Percentiles rank a stretch among this genome's conserved stretches.
These are phyloP conservation scores for Naganishia friedmannii DNA, from an alignment of 768 basidiomycete species.

Conservation along the genomic window DNA sequence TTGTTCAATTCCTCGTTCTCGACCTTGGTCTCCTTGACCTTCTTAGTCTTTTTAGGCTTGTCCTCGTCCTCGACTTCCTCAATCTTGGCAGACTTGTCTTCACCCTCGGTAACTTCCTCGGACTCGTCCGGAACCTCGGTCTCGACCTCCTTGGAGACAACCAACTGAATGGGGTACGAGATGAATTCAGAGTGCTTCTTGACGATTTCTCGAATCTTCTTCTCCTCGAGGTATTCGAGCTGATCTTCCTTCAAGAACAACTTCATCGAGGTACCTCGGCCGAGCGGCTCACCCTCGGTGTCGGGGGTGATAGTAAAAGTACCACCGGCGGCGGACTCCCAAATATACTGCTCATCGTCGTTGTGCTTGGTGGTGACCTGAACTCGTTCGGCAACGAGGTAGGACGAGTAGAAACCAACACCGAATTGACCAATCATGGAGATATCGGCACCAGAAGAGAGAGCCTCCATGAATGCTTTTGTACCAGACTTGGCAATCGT, in stretches of 20 bases:
- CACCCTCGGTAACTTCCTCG: slow-evolving; percentile 82
- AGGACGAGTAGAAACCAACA: slow-evolving; percentile 99
- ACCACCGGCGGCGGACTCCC: slow-evolving; percentile 99
- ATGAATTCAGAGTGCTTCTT: slow-evolving; percentile 99
- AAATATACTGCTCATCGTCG: slow-evolving; percentile 99
- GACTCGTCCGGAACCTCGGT: slow-evolving; percentile 66
- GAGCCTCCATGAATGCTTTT: slow-evolving; percentile 99
- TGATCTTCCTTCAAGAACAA: slow-evolving; percentile 93
- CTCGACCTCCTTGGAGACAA: slow-evolving; percentile 98
- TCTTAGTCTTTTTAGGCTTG: slow-evolving; percentile 91
- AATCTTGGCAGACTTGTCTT: slow-evolving; percentile 53
- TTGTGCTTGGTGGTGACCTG: slow-evolving; percentile 99
- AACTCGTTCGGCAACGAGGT: slow-evolving; percentile 97
- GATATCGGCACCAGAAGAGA: slow-evolving; percentile 60
- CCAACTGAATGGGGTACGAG: slow-evolving; percentile 97
- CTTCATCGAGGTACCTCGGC: slow-evolving; percentile 80
- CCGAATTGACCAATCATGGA: slow-evolving; percentile 95
- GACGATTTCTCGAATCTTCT: slow-evolving; percentile 97
- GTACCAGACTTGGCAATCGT: slow-evolving; percentile 57
- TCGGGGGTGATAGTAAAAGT: slow-evolving; percentile 98
- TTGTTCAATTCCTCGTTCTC: slow-evolving; percentile 99
- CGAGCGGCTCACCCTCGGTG: slow-evolving; percentile 80
- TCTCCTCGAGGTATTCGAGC: slow-evolving; percentile 98
- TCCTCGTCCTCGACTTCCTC: slow-evolving; percentile 73
- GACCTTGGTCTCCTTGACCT: slow-evolving; percentile 79